A percentile compares a stretch with the other conserved stretches of the same genome.
phyloP scores from a whole-genome alignment of 495 filamentous ascomycete species.

The Talaromyces liani region DNA sequence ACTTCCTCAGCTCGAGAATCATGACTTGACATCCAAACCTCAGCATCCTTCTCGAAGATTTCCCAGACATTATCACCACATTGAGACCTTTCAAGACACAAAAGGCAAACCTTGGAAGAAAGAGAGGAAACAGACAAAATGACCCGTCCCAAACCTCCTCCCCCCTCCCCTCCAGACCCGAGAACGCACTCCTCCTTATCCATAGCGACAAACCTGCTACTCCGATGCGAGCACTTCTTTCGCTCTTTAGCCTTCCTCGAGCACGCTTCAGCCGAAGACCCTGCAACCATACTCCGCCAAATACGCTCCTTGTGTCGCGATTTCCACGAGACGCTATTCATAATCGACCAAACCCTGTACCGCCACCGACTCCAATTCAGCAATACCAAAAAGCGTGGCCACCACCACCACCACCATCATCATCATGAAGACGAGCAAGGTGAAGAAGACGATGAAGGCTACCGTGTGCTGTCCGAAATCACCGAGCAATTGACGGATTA shows the following conservation, averaged over 20 bases:
- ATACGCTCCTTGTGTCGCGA: background rate
- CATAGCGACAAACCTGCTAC: background rate
- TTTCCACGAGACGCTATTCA: background rate
- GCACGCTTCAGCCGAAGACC: background rate
- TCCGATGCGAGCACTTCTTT: background rate
- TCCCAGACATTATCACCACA: background rate
- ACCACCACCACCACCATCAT: background rate
- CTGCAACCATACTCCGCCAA: background rate
- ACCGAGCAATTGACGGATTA: constrained; percentile 2
- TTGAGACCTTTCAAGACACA: too few species aligned
- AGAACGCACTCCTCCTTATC: background rate
- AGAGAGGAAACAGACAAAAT: background rate
- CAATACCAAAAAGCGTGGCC: background rate
- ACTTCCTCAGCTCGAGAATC: background rate
- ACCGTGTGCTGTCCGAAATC: background rate
- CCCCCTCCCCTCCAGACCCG: background rate
- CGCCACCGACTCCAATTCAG: background rate
- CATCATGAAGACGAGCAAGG: background rate
- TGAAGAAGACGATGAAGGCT: background rate
- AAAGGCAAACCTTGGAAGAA: too few species aligned
- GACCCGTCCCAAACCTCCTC: background rate
- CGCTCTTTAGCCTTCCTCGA: background rate
- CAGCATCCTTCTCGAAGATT: background rate
- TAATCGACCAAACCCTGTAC: background rate
- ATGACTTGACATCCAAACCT: background rate